Evolutionary conservation across 2,329 filamentous ascomycete species (phyloP).

Genomic region (Aureobasidium sp.): DNA sequence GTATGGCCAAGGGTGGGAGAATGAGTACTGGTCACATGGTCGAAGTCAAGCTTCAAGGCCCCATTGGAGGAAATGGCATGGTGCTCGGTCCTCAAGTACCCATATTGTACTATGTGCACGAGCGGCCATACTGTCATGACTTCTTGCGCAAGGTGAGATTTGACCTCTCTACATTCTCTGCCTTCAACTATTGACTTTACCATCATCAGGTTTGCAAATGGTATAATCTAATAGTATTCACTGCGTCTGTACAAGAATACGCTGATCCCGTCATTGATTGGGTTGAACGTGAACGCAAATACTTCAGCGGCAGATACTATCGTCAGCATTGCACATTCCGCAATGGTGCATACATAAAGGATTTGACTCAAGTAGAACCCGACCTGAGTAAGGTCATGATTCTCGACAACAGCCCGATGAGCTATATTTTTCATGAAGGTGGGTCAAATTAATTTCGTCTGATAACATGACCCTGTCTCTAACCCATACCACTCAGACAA

Average conservation of each 20-base stretch:
- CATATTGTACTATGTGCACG: conserved; percentile 97
- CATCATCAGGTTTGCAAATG: conserved; percentile 70
- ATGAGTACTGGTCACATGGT: conserved; percentile 99
- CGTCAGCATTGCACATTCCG: conserved; percentile 94
- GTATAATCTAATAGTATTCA: conserved; percentile 97
- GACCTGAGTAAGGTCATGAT: conserved; percentile 99
- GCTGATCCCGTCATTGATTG: conserved; percentile 98
- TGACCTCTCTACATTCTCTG: conserved; percentile 9
- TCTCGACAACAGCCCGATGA: conserved; percentile 94
- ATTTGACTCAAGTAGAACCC: conserved; percentile 89
- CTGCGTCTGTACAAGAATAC: conserved; percentile 95
- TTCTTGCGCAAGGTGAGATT: conserved; percentile 69
- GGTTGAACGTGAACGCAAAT: conserved; percentile 94
- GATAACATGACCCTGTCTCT: background rate
- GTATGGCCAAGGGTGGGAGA: conserved; percentile 89
- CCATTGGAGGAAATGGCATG: conserved; percentile 57
- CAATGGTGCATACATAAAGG: conserved; percentile 96
- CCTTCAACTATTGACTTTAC: background rate
- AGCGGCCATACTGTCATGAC: conserved; percentile 92
- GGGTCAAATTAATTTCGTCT: conserved; percentile 16
- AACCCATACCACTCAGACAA: conserved; percentile 57
- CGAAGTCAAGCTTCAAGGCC: conserved; percentile 58
- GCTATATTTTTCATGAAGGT: conserved; percentile 99
- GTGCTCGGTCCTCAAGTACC: conserved; percentile 79
- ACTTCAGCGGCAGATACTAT: conserved; percentile 89